phyloP scores from a whole-genome alignment of 2,329 filamentous ascomycete genomes.

The Calonectria leucothoes region DNA sequence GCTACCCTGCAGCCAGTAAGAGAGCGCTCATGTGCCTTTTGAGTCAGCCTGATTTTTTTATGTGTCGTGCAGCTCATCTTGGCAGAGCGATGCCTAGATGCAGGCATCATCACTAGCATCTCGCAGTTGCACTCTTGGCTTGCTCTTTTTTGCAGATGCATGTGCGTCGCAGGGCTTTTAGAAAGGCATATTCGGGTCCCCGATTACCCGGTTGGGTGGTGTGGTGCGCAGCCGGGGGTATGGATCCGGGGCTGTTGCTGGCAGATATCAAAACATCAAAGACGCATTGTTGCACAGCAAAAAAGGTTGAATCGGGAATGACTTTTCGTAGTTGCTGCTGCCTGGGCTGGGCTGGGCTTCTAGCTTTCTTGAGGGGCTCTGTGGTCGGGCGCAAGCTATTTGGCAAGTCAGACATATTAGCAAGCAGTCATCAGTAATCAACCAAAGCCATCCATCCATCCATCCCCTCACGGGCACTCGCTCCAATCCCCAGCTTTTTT shows the following conservation, averaged over 20 bases:
- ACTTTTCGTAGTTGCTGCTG: background rate
- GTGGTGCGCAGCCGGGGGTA: background rate
- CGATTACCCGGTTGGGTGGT: background rate
- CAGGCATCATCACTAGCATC: background rate
- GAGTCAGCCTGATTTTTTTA: slow-evolving; percentile 1
- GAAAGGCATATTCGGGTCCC: background rate
- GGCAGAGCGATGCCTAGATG: background rate
- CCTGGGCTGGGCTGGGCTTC: background rate
- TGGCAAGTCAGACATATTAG: background rate
- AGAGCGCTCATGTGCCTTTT: slow-evolving; percentile 11
- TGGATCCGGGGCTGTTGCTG: background rate
- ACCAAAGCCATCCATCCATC: background rate
- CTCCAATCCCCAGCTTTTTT: background rate
- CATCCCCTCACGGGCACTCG: background rate
- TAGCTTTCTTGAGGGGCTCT: background rate
- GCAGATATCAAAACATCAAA: background rate
- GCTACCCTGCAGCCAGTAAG: background rate
- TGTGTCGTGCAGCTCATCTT: slow-evolving; percentile 8
- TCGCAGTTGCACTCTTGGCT: background rate
- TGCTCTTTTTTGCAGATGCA: background rate
- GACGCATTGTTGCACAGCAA: background rate
- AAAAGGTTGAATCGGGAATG: background rate
- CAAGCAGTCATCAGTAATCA: background rate
- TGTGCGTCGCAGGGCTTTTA: background rate
- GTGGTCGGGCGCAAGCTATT: background rate